Evolutionary conservation across 2,329 filamentous ascomycete genomes (phyloP), one percentile per base, ranked within the genome.

Genomic region (Colletotrichum tabaci): DNA sequence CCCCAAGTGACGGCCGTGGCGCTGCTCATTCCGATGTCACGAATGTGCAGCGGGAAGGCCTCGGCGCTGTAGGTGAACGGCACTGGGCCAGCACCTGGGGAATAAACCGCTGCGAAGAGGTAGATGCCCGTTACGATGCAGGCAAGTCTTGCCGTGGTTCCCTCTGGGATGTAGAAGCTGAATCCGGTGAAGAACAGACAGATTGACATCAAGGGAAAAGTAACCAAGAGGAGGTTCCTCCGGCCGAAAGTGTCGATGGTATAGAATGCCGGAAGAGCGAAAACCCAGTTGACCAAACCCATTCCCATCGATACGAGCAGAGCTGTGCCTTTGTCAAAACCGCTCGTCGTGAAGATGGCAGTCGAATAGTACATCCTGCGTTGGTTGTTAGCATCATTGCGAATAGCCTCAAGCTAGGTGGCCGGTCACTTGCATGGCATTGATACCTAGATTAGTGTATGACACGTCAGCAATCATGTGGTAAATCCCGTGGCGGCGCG

Each of bases 61-160:
- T 90, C 88, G 1, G 88, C 88, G 0, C 86, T 88, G 76, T 90
- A 90, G 0, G 88, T 90, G 74, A 90, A 90, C 0, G 88, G 88
- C 0, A 90, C 88, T 0, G 88, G 87, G 0, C 88, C 88, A 60
- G 88, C 86, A 18, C 88, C 88, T 0, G 87, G 87, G 0, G 82
- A 84, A 74, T 84, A 84, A 15, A 83, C 77, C 1, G 80, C 79
- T 74, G 81, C 82, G 64, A 84, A 84, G 5, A 83, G 71, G 71
- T 84, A 84, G 1, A 84, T 78, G 0, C 82, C 82, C 0, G 78
- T 72, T 2, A 81, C 80, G 12, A 84, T 77, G n/a, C 77, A 79
- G 1, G 72, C 81, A 9, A 83, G 76, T 3, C 77, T 77, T 0
- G 76, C 74, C 18, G 69, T 70, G 0, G 30, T 38, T 38, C 58